Base-by-base conservation (phyloP, 1,284 basidiomycete genomes). In the Heliocybe sulcata region DNA sequence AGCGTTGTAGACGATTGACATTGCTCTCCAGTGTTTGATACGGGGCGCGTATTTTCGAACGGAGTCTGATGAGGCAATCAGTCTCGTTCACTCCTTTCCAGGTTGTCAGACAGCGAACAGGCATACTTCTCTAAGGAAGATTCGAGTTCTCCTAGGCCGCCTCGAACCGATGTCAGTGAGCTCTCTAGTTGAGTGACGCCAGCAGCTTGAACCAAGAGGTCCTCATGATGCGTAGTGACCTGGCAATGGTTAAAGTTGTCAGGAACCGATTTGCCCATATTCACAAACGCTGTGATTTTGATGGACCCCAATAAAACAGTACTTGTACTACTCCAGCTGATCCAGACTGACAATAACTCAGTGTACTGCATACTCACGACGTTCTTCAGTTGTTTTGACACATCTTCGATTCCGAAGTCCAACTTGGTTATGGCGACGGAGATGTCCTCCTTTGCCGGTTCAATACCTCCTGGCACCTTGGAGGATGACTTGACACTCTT, bases 361-460 rank as follows among this genome's bases (percentile, higher is more conserved):
- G 19, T 47, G 25, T n/a, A 22, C 4, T 48, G 35, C 20, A 53
- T 19, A 75, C 86, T 63, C 54, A 94, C 92, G 69, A 95, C 77
- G 55, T 77, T 78, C 69, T 90, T 87, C 51, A 96, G 83, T 68
- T 96, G 91, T 65, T 87, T 90, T 26, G 87, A 87, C 19, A 94
- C 84, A 66, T 96, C 92, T 51, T 96, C 94, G 58, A 96, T 87
- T 1, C 85, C 89, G 61, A 85, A 79, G 57, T 87, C 88, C 3
- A 97, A 74, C 65, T 89, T 91, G 8, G 90, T 85, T 31, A 96
- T 86, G 2, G 92, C 90, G 1, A 91, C 80, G 4, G 89, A 88
- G 2, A 95, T 85, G 61, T 96, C 94, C 58, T 92, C 92, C 68
- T 87, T 91, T 25, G 82, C 80, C 8, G 80, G 78, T 51, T 86